Evolutionary conservation across 495 filamentous ascomycete species (phyloP).

Genomic region (Talaromyces stipitatus): DNA sequence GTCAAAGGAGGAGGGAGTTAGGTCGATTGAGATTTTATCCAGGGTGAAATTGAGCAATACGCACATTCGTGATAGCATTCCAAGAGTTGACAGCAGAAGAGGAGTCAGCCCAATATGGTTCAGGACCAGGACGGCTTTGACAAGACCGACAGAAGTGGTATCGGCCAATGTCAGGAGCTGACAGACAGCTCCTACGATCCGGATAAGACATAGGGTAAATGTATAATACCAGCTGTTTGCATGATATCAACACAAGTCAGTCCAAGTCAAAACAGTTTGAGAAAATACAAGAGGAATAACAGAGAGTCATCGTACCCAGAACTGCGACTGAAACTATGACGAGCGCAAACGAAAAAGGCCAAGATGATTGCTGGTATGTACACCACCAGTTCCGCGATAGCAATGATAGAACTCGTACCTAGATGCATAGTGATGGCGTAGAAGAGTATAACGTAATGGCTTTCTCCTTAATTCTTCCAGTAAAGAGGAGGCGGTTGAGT

Average conservation of each 20-base stretch:
- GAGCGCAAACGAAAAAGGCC: not conserved
- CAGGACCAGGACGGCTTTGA: not conserved
- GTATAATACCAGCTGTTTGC: constrained; percentile 2
- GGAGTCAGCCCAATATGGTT: not conserved
- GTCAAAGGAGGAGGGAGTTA: no score
- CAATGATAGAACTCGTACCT: not conserved
- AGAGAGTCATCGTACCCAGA: not conserved
- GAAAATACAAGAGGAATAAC: no score
- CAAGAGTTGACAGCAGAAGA: not conserved
- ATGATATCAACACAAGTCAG: no score
- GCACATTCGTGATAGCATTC: not conserved
- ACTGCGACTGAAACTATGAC: constrained; percentile 2
- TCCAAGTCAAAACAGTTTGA: no score
- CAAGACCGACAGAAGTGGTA: not conserved
- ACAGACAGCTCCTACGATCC: not conserved
- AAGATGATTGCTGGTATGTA: not conserved
- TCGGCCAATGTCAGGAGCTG: not conserved
- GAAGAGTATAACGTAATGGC: no score
- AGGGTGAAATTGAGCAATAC: no score
- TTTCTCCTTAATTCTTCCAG: no score
- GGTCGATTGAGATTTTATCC: no score
- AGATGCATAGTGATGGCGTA: no score
- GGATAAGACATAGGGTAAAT: constrained; percentile 1
- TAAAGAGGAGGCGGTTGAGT: no score
- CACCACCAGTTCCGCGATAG: not conserved